phyloP scores from a whole-genome alignment of 768 basidiomycete species.

The Rubroboletus pulcherrimus region DNA sequence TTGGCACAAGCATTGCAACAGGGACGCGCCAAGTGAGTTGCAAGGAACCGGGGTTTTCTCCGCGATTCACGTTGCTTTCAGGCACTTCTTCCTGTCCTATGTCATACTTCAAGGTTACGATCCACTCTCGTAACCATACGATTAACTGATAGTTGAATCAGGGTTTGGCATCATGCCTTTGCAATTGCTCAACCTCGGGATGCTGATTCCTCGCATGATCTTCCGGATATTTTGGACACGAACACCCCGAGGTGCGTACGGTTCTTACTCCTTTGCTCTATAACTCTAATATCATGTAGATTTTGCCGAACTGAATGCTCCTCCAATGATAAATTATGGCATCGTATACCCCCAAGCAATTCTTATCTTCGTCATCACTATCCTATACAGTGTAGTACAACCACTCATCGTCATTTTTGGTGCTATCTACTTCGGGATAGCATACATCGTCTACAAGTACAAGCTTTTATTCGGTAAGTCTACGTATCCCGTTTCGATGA shows the following conservation, averaged over 20 bases:
- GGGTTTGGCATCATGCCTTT: conserved; percentile 94
- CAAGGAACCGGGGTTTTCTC: conserved; percentile 7
- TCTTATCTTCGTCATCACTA: conserved; percentile 90
- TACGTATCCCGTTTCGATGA: neutral
- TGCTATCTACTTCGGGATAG: conserved; percentile 93
- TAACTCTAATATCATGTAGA: conserved; percentile 46
- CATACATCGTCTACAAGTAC: conserved; percentile 97
- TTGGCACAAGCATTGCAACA: conserved; percentile 79
- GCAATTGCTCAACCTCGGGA: conserved; percentile 88
- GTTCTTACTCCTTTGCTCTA: neutral
- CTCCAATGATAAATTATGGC: conserved; percentile 98
- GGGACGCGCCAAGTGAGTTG: conserved; percentile 60
- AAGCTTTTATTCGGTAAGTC: conserved; percentile 87
- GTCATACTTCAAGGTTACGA: conserved; percentile 73
- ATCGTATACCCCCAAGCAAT: conserved; percentile 96
- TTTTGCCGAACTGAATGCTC: conserved; percentile 93
- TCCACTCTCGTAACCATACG: neutral
- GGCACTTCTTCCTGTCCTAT: conserved; percentile 82
- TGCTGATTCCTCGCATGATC: conserved; percentile 76
- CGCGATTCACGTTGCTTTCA: conserved; percentile 21
- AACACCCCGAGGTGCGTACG: conserved; percentile 77
- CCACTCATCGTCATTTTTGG: conserved; percentile 95
- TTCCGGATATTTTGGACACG: conserved; percentile 75
- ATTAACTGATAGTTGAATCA: conserved; percentile 26
- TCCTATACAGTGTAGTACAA: conserved; percentile 94